phyloP scores from a whole-genome alignment of 2,329 filamentous ascomycete genomes.

The Colletotrichum limetticola region DNA sequence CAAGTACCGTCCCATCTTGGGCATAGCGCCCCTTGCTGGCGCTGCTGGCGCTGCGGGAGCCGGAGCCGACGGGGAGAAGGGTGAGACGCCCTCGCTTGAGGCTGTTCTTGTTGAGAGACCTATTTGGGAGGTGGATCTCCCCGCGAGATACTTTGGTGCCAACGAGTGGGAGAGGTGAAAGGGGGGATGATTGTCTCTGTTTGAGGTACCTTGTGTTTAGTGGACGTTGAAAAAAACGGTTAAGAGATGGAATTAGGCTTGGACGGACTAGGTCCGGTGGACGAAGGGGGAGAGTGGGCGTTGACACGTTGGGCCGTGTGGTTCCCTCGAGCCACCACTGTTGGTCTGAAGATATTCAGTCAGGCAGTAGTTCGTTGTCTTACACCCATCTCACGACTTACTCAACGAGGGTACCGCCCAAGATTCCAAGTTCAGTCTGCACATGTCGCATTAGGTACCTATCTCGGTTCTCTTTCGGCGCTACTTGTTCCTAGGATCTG shows the following conservation, averaged over 20 bases:
- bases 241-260: background rate
- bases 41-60: background rate
- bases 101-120: conserved; percentile 91
- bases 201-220: background rate
- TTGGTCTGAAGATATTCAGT: background rate
- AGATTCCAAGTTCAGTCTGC: no score
- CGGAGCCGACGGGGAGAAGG: conserved; percentile 37
- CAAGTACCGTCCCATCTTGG: conserved; percentile 95
- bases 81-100: conserved; percentile 64
- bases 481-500: background rate
- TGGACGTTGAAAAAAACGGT: background rate
- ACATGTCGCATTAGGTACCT: background rate
- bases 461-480: background rate
- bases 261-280: background rate
- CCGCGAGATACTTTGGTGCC: conserved; percentile 74
- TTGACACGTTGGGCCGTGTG: no score
- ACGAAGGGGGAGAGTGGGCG: no score
- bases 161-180: conserved; percentile 57
- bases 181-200: background rate
- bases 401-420: no score
- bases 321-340: background rate
- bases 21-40: conserved; percentile 61
- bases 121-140: conserved; percentile 82
- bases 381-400: background rate
- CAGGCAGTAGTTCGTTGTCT: background rate